These are phyloP conservation scores for Penicillium palitans DNA, from an alignment of 2,329 filamentous ascomycete species.

Conservation along the genomic window DNA sequence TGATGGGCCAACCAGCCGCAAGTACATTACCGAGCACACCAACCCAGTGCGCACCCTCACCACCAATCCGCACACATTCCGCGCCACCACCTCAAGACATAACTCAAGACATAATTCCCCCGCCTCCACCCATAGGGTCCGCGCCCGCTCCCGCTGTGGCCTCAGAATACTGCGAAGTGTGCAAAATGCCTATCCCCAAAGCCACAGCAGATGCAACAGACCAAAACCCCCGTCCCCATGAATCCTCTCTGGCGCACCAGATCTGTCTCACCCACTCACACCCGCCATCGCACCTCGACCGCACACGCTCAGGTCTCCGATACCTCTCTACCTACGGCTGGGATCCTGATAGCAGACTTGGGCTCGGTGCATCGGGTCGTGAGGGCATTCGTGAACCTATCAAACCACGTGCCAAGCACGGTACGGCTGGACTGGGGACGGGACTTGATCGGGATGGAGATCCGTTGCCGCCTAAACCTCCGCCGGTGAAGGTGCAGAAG, in stretches of 20 bases:
- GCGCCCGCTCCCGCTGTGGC: neutral
- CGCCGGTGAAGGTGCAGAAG: constrained; percentile 48
- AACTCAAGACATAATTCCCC: neutral
- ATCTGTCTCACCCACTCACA: constrained; percentile 57
- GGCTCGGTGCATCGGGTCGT: constrained; percentile 66
- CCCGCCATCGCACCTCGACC: constrained; percentile 59
- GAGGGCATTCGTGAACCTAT: constrained; percentile 76
- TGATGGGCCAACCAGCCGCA: constrained; percentile 31
- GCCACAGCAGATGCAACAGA: constrained; percentile 16
- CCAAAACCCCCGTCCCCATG: constrained; percentile 39
- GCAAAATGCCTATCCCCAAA: constrained; percentile 54
- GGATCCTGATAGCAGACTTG: constrained; percentile 62
- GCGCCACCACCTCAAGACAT: constrained; percentile 8
- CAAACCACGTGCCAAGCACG: constrained; percentile 68
- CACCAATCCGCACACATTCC: constrained; percentile 16
- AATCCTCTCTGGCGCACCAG: constrained; percentile 57
- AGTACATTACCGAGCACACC: constrained; percentile 16
- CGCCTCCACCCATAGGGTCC: constrained; percentile 2
- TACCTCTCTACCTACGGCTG: constrained; percentile 61
- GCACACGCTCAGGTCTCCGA: constrained; percentile 55
- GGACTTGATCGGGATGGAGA: constrained; percentile 34
- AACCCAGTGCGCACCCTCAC: neutral
- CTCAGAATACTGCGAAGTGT: constrained; percentile 53
- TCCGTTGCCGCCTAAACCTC: constrained; percentile 32
- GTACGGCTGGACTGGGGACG: constrained; percentile 72